Conservation (phyloP, 805 yeast species). For the Metschnikowia cubensis region DNA sequence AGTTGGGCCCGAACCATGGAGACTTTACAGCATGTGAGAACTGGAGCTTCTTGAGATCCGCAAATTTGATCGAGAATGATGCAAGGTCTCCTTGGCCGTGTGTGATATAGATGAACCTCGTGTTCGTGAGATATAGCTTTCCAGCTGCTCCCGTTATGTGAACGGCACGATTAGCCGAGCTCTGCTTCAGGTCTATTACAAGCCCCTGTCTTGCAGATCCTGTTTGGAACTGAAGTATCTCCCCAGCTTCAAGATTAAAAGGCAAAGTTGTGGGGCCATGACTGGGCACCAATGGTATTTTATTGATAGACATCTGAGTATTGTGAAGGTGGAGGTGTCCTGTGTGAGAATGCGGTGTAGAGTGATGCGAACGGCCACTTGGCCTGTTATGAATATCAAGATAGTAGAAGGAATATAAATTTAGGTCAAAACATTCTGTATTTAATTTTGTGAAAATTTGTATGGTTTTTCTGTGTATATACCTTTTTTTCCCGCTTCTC, state of each 20-base stretch:
- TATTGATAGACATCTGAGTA: slow-evolving; percentile 16
- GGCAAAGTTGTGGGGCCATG: slow-evolving; percentile 10
- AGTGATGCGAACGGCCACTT: background rate
- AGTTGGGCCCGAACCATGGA: slow-evolving; percentile 55
- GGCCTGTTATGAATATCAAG: background rate
- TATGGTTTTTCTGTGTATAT: background rate
- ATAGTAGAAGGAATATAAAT: background rate
- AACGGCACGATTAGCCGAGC: slow-evolving; percentile 11
- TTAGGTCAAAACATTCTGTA: background rate
- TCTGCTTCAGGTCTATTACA: slow-evolving; percentile 20
- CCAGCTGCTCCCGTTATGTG: slow-evolving; percentile 37
- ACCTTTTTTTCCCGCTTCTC: too few species aligned
- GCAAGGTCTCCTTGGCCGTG: slow-evolving; percentile 40
- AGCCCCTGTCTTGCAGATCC: slow-evolving; percentile 28
- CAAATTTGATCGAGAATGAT: slow-evolving; percentile 36
- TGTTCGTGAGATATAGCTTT: slow-evolving; percentile 37
- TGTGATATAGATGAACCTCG: slow-evolving; percentile 38
- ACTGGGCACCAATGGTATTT: slow-evolving; percentile 2
- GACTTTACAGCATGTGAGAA: slow-evolving; percentile 40
- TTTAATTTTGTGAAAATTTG: too few species aligned
- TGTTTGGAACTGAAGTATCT: slow-evolving; percentile 14
- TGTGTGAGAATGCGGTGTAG: background rate
- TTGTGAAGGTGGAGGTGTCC: slow-evolving; percentile 1
- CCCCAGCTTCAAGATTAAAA: slow-evolving; percentile 16
- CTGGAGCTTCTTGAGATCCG: slow-evolving; percentile 24